These are phyloP conservation scores for Aspergillus carlsbadensis DNA, from an alignment of 495 filamentous ascomycete species.

Conservation along the genomic window DNA sequence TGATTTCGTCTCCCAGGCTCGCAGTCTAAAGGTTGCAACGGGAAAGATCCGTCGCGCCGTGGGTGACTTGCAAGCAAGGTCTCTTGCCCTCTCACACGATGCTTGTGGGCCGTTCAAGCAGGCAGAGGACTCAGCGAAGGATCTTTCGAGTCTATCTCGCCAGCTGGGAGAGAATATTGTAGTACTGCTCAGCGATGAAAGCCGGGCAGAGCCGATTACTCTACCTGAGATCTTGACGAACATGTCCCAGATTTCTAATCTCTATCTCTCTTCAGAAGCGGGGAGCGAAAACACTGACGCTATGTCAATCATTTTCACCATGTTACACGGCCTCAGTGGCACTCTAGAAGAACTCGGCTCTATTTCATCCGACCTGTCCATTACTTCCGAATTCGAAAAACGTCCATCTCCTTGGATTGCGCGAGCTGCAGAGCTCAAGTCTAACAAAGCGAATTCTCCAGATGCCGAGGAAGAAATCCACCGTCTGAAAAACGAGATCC, in stretches of 20 bases:
- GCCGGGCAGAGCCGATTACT: constrained; percentile 63
- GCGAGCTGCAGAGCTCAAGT: constrained; percentile 74
- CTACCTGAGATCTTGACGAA: constrained; percentile 62
- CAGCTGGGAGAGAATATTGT: constrained; percentile 66
- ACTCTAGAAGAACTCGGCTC: constrained; percentile 71
- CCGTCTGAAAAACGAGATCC: constrained; percentile 70
- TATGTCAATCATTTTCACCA: constrained; percentile 66
- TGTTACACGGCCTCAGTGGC: constrained; percentile 61
- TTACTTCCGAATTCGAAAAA: constrained; percentile 82
- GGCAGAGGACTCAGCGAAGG: constrained; percentile 60
- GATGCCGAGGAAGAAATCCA: constrained; percentile 79
- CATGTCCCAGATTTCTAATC: constrained; percentile 55
- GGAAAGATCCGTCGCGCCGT: constrained; percentile 75
- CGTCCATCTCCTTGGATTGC: constrained; percentile 77
- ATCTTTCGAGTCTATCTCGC: constrained; percentile 67
- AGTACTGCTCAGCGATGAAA: constrained; percentile 68
- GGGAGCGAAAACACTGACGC: constrained; percentile 53
- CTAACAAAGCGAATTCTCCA: constrained; percentile 70
- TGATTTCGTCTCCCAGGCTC: constrained; percentile 66
- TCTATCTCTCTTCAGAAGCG: constrained; percentile 30
- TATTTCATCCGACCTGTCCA: constrained; percentile 70
- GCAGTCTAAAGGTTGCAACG: constrained; percentile 81
- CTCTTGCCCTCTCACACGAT: constrained; percentile 69
- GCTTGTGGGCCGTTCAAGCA: constrained; percentile 50
- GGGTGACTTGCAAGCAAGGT: constrained; percentile 74